phyloP scores from a whole-genome alignment of 352 stramenopile genomes.

The Pythium sp. region DNA sequence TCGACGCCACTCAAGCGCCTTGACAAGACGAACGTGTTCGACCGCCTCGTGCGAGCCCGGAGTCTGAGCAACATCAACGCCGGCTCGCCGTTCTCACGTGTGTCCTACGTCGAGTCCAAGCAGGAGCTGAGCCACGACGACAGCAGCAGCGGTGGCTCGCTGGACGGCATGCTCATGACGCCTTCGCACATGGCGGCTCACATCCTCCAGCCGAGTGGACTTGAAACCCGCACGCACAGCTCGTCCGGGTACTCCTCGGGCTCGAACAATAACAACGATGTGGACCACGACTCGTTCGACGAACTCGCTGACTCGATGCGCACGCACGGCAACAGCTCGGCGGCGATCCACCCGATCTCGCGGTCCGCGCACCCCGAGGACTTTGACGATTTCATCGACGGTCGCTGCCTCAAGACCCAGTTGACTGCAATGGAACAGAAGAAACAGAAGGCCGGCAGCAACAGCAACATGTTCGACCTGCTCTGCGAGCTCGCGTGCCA shows the following conservation, averaged over 20 bases:
- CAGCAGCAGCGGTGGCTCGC: constrained; percentile 24
- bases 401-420: constrained; percentile 52
- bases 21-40: constrained; percentile 63
- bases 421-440: constrained; percentile 52
- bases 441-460: constrained; percentile 34
- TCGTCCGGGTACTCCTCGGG: constrained; percentile 27
- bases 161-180: constrained; percentile 17
- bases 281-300: constrained; percentile 30
- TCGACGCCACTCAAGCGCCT: constrained; percentile 62
- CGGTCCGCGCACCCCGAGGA: constrained; percentile 29
- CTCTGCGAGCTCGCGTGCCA: constrained; percentile 80
- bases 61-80: constrained; percentile 51
- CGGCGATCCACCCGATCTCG: constrained; percentile 34
- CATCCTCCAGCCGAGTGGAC: not conserved
- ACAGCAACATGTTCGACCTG: constrained; percentile 79
- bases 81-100: constrained; percentile 36
- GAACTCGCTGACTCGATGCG: constrained; percentile 16
- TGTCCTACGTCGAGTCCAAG: constrained; percentile 51
- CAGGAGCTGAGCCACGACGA: constrained; percentile 18
- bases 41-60: constrained; percentile 52
- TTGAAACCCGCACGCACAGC: constrained; percentile 22
- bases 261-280: constrained; percentile 22
- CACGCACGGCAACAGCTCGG: constrained; percentile 29
- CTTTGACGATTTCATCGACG: constrained; percentile 64
- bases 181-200: not conserved